phyloP scores from a whole-genome alignment of 2,329 filamentous ascomycete genomes.

The Aspergillus flavus region DNA sequence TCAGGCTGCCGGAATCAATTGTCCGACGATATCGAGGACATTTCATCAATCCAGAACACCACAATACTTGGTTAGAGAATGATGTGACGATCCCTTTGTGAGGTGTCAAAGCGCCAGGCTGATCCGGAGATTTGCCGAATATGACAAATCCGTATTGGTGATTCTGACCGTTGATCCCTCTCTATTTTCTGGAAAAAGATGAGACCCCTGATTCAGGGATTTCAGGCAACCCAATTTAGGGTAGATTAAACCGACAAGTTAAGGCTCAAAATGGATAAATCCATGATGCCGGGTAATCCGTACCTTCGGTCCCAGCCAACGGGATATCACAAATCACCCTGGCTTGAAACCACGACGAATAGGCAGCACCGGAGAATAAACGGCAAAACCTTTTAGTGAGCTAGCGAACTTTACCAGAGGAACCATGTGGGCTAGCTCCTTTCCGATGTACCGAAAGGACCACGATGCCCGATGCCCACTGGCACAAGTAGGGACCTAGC shows the following conservation, averaged over 20 bases:
- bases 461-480: background rate
- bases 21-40: background rate
- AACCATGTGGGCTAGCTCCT: background rate
- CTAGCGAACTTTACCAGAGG: background rate
- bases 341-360: background rate
- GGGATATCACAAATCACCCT: background rate
- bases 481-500: background rate
- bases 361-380: background rate
- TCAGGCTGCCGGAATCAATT: background rate
- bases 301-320: background rate
- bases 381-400: background rate
- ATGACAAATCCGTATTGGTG: background rate
- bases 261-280: background rate
- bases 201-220: background rate
- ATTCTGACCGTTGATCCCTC: background rate
- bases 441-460: background rate
- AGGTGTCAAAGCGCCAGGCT: background rate
- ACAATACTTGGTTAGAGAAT: background rate
- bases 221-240: background rate
- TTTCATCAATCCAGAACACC: background rate
- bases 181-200: background rate
- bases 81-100: too few species aligned
- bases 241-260: background rate
- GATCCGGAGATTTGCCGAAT: conserved; percentile 3
- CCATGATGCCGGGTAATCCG: background rate